Conservation (phyloP, 805 yeast genomes). For the Suhomyces kilbournensis region DNA sequence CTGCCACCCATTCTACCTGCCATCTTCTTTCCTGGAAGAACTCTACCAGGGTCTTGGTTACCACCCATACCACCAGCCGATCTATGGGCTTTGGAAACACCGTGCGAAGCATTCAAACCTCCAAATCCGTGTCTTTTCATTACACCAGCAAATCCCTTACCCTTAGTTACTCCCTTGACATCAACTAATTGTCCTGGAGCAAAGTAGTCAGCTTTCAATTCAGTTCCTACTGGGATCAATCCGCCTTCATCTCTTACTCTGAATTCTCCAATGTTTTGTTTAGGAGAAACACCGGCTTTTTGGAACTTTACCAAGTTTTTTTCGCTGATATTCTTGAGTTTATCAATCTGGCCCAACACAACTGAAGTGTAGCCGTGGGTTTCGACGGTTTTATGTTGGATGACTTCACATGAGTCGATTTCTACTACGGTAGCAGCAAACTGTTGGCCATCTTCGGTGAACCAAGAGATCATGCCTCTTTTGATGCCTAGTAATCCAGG, state of each 20-base stretch:
- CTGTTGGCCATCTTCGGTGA: conserved; percentile 64
- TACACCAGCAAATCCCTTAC: conserved; percentile 97
- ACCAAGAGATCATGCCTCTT: conserved; percentile 88
- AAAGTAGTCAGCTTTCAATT: conserved; percentile 80
- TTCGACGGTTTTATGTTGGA: conserved; percentile 64
- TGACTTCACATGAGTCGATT: conserved; percentile 84
- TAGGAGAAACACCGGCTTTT: conserved; percentile 81
- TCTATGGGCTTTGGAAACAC: conserved; percentile 91
- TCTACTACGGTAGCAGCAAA: conserved; percentile 85
- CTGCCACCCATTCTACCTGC: conserved; percentile 94
- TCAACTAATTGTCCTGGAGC: conserved; percentile 82
- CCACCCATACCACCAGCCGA: conserved; percentile 97
- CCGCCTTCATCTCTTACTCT: conserved; percentile 66
- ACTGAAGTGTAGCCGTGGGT: conserved; percentile 82
- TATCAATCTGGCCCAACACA: conserved; percentile 79
- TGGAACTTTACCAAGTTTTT: conserved; percentile 68
- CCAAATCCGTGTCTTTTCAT: conserved; percentile 91
- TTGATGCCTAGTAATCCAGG: conserved; percentile 84
- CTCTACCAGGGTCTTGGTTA: conserved; percentile 93
- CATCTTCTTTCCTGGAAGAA: conserved; percentile 95
- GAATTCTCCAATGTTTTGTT: conserved; percentile 71
- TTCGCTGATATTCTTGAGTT: conserved; percentile 50
- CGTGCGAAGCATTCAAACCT: conserved; percentile 92
- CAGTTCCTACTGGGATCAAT: conserved; percentile 72
- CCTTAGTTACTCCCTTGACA: conserved; percentile 73